phyloP scores from a whole-genome alignment of 176 grass and related monocot species.

The Oryza glaberrima region DNA sequence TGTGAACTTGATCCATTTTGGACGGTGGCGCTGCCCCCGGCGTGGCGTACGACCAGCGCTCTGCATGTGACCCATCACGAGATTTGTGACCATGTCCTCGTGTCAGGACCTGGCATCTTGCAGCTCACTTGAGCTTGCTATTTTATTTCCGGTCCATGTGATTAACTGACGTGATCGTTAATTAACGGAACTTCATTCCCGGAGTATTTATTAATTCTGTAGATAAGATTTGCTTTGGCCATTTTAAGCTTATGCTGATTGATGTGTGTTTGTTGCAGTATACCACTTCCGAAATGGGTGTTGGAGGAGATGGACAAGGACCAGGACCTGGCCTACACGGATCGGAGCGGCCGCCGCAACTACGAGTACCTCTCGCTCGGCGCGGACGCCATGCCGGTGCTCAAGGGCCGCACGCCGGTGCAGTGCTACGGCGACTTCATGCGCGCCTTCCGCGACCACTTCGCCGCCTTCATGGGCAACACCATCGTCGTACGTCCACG shows the following conservation, averaged over 20 bases:
- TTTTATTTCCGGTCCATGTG: slow-evolving; percentile 15
- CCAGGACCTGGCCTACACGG: slow-evolving; percentile 71
- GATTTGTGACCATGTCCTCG: background rate
- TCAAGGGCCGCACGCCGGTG: slow-evolving; percentile 62
- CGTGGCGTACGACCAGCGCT: background rate
- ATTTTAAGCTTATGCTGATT: background rate
- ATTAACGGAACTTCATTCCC: background rate
- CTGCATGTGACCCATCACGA: slow-evolving; percentile 11
- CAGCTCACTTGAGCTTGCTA: background rate
- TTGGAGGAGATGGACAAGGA: slow-evolving; percentile 71
- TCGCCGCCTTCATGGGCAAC: slow-evolving; percentile 56
- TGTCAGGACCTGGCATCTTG: background rate
- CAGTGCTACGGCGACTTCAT: slow-evolving; percentile 84
- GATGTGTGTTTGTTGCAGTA: slow-evolving; percentile 27
- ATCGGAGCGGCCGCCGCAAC: slow-evolving; percentile 65
- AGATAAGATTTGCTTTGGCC: background rate
- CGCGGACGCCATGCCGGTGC: slow-evolving; percentile 58
- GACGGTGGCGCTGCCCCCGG: slow-evolving; percentile 30
- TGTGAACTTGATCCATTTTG: slow-evolving; percentile 7
- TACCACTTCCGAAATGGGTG: slow-evolving; percentile 67
- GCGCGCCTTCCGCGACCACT: slow-evolving; percentile 69
- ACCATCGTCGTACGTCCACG: slow-evolving; percentile 49
- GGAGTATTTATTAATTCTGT: too few species aligned
- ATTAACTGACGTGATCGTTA: background rate
- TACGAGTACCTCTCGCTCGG: slow-evolving; percentile 70